These are phyloP conservation scores for Skeletonema tropicum DNA, from an alignment of 108 stramenopile species.

Conservation along the genomic window DNA sequence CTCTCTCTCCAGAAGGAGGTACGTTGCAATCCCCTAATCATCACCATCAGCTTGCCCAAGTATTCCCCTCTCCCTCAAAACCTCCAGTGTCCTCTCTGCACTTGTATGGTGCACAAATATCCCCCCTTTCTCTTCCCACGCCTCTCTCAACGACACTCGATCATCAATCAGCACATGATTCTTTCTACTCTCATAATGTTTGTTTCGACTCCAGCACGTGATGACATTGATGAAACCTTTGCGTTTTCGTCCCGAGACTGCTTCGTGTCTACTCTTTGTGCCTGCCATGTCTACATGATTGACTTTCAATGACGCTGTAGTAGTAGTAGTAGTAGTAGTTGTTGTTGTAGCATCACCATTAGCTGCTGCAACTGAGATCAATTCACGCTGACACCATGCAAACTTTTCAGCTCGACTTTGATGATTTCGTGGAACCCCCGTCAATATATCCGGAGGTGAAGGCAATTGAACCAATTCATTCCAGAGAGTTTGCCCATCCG, in stretches of 20 bases:
- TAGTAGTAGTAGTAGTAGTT: background rate
- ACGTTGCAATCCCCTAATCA: no score
- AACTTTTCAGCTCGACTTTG: constrained; percentile 60
- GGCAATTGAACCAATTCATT: constrained; percentile 38
- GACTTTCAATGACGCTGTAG: background rate
- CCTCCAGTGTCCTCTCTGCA: constrained; percentile 25
- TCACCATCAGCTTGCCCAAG: background rate
- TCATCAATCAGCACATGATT: constrained; percentile 79
- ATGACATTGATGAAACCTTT: constrained; percentile 54
- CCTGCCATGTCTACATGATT: constrained; percentile 79
- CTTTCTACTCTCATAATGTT: constrained; percentile 65
- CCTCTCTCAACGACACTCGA: constrained; percentile 48
- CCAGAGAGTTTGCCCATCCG: constrained; percentile 73
- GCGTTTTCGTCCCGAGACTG: constrained; percentile 34
- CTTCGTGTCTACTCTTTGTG: constrained; percentile 37
- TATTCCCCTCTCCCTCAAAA: constrained; percentile 40
- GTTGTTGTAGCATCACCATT: background rate
- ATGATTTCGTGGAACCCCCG: constrained; percentile 58
- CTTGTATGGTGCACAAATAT: constrained; percentile 78
- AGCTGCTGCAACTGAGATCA: constrained; percentile 25
- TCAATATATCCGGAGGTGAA: constrained; percentile 62
- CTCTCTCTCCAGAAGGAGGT: no score
- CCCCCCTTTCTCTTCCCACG: constrained; percentile 75
- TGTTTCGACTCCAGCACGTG: constrained; percentile 84
- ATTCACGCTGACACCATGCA: constrained; percentile 74